Evolutionary conservation across 441 rosid genomes (phyloP).

Genomic region (Daphne laureola): DNA sequence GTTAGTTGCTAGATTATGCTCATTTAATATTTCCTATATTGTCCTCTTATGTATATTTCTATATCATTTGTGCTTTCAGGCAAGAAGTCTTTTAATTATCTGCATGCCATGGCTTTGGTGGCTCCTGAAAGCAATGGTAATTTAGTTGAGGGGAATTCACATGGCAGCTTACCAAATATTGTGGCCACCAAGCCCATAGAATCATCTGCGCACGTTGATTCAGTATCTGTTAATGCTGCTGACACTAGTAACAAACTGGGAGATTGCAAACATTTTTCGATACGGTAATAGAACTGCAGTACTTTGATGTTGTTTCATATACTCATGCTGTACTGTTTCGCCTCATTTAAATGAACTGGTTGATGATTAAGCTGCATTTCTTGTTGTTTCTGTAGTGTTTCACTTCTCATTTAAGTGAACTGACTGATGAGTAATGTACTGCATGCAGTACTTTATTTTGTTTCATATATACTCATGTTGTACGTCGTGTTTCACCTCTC

Average conservation of each 20-base stretch:
- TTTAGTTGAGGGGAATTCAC: conserved; percentile 27
- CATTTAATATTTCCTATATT: neutral
- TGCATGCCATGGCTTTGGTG: conserved; percentile 19
- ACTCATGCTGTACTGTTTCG: too few relatives aligned
- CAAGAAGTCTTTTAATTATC: conserved; percentile 13
- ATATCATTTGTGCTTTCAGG: conserved; percentile 10
- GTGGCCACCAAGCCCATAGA: conserved; percentile 30
- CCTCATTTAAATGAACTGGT: too few relatives aligned
- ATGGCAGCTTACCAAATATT: conserved; percentile 21
- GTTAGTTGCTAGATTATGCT: too few relatives aligned
- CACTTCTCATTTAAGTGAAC: too few relatives aligned
- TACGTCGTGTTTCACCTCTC: too few relatives aligned
- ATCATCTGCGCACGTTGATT: conserved; percentile 55
- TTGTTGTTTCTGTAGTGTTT: neutral
- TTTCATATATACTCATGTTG: too few relatives aligned
- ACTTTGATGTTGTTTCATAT: too few relatives aligned
- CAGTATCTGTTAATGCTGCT: conserved; percentile 62
- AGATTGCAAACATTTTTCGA: conserved; percentile 68
- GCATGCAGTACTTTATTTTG: neutral
- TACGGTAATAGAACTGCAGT: conserved; percentile 48
- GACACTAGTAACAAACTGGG: conserved; percentile 26
- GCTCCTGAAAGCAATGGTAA: conserved; percentile 18
- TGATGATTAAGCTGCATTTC: too few relatives aligned
- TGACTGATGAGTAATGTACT: too few relatives aligned
- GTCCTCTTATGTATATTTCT: neutral